Evolutionary conservation across 129 eudicot species (phyloP).

Genomic region (Flaveria ramosissima): DNA sequence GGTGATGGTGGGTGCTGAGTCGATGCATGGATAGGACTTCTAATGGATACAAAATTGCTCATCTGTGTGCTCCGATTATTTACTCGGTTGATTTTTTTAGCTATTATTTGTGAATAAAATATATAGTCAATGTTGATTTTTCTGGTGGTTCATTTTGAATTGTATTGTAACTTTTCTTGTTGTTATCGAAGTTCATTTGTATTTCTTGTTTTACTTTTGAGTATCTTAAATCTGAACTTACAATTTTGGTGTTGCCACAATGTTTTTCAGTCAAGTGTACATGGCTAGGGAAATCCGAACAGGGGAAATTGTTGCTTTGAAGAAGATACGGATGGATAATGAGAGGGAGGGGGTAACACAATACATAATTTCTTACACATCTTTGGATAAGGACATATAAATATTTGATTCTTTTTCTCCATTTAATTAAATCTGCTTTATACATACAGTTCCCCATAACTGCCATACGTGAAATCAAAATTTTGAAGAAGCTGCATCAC

Average conservation of each 20-base stretch:
- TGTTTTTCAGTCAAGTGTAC: slow-evolving; percentile 78
- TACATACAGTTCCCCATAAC: slow-evolving; percentile 80
- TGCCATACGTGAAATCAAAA: slow-evolving; percentile 90
- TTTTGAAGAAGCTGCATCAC: slow-evolving; percentile 84
- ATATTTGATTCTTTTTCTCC: neutral
- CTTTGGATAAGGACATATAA: slow-evolving; percentile 1
- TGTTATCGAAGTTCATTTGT: neutral
- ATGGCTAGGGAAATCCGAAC: slow-evolving; percentile 82
- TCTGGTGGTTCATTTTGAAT: neutral
- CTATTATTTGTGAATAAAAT: neutral
- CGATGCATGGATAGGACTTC: too few species aligned
- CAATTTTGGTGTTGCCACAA: neutral
- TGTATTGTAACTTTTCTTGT: neutral
- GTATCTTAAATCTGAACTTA: slow-evolving; percentile 12
- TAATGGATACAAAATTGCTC: neutral
- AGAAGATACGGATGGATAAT: slow-evolving; percentile 93
- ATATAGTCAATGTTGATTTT: neutral
- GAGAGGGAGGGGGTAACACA: slow-evolving; percentile 87
- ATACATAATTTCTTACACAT: neutral
- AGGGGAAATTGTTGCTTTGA: slow-evolving; percentile 92
- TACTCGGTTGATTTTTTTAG: neutral
- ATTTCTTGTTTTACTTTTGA: neutral
- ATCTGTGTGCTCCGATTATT: neutral
- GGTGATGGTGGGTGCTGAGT: too few species aligned
- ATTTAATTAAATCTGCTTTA: neutral